Evolutionary conservation across 257 asterid species (phyloP).

Genomic region (Plantago major): DNA sequence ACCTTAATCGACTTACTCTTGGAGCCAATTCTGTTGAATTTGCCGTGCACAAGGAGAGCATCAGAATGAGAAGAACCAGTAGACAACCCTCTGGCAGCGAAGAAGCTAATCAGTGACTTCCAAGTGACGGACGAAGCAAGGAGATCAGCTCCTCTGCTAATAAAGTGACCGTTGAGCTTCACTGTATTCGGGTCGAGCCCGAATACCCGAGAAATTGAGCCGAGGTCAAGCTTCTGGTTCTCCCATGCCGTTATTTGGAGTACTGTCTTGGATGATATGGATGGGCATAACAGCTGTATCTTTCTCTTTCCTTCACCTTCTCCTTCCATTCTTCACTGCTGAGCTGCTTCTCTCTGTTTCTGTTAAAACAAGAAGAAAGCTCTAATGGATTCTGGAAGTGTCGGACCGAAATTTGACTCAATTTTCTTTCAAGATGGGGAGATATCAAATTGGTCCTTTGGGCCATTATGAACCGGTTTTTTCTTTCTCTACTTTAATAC

Average conservation of each 20-base stretch:
- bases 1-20: conserved; percentile 49
- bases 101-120: conserved; percentile 75
- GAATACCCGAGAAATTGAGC: conserved; percentile 62
- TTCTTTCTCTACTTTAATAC: too few relatives aligned
- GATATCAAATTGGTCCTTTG: too few relatives aligned
- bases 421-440: not conserved
- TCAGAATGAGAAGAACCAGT: conserved; percentile 56
- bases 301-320: conserved; percentile 31
- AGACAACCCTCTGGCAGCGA: conserved; percentile 62
- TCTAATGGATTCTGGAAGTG: conserved; percentile 44
- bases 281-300: conserved; percentile 49
- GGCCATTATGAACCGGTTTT: too few relatives aligned
- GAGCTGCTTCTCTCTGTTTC: not conserved
- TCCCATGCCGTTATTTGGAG: conserved; percentile 44
- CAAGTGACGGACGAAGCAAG: conserved; percentile 86
- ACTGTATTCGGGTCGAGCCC: conserved; percentile 65
- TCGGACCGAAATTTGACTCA: not conserved
- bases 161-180: conserved; percentile 83
- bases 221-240: conserved; percentile 67
- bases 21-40: conserved; percentile 52
- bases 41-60: conserved; percentile 59
- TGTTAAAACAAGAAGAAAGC: not conserved
- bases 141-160: conserved; percentile 69
- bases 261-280: conserved; percentile 33
- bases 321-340: conserved; percentile 27